Evolutionary conservation across 371 early-diverging fungal species (phyloP).

Genomic region (Mucor velutinosus): DNA sequence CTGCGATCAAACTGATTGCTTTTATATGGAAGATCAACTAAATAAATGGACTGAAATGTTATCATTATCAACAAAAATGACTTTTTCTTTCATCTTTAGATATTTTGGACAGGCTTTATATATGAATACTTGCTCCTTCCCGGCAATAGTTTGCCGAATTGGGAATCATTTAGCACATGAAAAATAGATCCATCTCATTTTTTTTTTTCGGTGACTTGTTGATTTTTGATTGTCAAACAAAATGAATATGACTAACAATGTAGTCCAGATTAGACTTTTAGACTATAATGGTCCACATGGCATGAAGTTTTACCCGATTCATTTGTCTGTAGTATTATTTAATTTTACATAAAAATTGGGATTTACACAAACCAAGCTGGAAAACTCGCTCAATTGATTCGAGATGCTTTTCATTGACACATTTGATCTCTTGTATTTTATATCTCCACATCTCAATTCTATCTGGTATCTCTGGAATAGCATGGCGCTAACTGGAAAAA

Average conservation of each 20-base stretch:
- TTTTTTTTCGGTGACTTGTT: neutral
- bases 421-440: neutral
- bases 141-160: neutral
- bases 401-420: neutral
- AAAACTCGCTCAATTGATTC: neutral
- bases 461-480: neutral
- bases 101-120: neutral
- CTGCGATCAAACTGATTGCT: no score
- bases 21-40: no score
- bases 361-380: neutral
- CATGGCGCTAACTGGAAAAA: conserved; percentile 2
- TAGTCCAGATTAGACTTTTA: neutral
- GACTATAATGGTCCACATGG: neutral
- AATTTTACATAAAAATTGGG: neutral
- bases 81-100: neutral
- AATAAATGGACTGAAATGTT: neutral
- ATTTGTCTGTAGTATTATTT: neutral
- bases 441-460: neutral
- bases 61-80: neutral
- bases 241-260: neutral
- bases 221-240: neutral
- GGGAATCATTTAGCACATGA: neutral
- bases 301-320: neutral
- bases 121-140: neutral
- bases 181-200: neutral